Conservation (phyloP, 345 rosid species). For the Hirschfeldia incana region DNA sequence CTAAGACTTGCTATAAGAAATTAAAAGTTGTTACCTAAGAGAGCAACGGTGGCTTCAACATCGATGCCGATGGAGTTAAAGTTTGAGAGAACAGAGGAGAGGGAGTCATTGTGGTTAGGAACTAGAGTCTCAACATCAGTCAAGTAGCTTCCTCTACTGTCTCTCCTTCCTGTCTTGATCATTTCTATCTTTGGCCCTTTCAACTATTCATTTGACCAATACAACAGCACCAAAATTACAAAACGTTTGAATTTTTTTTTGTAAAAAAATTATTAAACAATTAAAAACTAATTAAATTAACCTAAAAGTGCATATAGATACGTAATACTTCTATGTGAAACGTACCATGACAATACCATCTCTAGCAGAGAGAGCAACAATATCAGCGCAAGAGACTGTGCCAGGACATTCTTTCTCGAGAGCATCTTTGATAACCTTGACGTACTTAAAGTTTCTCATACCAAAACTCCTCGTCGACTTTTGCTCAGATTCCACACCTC, state of each 20-base stretch:
- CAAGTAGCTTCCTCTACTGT: constrained; percentile 57
- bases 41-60: constrained; percentile 66
- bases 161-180: constrained; percentile 70
- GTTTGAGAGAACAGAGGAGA: constrained; percentile 56
- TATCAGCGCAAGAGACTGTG: constrained; percentile 84
- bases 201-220: constrained; percentile 39
- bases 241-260: not conserved
- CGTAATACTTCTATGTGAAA: not conserved
- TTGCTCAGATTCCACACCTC: constrained; percentile 65
- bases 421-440: constrained; percentile 66
- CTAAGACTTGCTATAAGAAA: not conserved
- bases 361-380: constrained; percentile 78
- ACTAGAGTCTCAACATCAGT: constrained; percentile 42
- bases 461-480: constrained; percentile 68
- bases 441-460: constrained; percentile 86
- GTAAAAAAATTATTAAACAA: too few relatives aligned
- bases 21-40: constrained; percentile 51
- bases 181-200: constrained; percentile 83
- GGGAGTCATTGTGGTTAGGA: constrained; percentile 73
- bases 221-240: too few relatives aligned
- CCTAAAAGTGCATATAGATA: not conserved
- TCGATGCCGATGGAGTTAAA: constrained; percentile 66
- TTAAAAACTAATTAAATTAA: not conserved
- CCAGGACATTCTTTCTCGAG: constrained; percentile 66
- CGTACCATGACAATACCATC: constrained; percentile 74